Evolutionary conservation across 1,139 yeast species (phyloP), one percentile per base, ranked within the genome.

Genomic region (Taphrina wiesneri): DNA sequence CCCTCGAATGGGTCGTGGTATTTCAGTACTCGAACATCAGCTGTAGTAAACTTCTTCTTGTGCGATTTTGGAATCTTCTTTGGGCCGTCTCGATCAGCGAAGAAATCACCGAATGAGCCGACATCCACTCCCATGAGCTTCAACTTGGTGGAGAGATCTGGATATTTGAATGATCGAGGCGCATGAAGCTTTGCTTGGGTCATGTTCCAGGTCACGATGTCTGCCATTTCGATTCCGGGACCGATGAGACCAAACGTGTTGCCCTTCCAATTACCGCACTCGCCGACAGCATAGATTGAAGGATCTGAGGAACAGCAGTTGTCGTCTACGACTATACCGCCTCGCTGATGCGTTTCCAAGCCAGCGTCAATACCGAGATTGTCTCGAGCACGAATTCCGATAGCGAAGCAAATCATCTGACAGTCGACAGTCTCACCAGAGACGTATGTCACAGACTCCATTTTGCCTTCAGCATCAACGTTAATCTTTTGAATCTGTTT

Each of bases 51-150:
- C 23, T 70, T 73, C 59, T 68, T 67, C 45, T 53, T 53, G 23
- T 56, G 62, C 5, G 68, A 66, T 34, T 62, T 62, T 5, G 77
- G 77, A 4, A 74, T 63, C 74, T 75, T 74, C 56, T 72, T 74
- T 19, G 77, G 76, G 15, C 77, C 77, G 43, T 70, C 69, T 25
- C 69, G 71, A 63, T 76, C 78, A 1, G 77, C 76, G 67, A 76
- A 76, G 63, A 73, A 76, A 67, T 76, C 78, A 30, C 78, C 78
- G 70, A 76, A 76, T 3, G 77, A 74, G 30, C 77, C 78, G 26
- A 76, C 78, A 54, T 76, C 77, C 30, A 76, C 77, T 13, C 78
- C 78, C 77, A 76, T 75, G 15, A 75, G 69, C 67, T 76, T 76
- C 54, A 76, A 70, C 23, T 77, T 71, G 4, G 78, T 76, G 25